Conservation (phyloP, 352 stramenopile genomes). For the Globisporangium cystogenes region DNA sequence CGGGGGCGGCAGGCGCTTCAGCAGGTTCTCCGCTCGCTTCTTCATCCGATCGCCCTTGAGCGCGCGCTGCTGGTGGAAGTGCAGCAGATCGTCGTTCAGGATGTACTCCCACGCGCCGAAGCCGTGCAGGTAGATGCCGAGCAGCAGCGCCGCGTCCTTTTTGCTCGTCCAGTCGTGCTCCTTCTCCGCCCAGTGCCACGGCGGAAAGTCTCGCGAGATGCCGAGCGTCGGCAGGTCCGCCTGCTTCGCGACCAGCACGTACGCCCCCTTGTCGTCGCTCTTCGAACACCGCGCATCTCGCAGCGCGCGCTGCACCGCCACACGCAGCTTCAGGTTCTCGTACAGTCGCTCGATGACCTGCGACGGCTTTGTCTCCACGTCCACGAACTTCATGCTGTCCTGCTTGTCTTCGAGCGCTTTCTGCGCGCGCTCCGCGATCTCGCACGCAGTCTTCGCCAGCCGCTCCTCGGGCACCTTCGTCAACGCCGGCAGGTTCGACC, state of each 20-base stretch:
- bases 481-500: constrained; percentile 42
- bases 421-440: constrained; percentile 56
- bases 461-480: constrained; percentile 55
- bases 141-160: constrained; percentile 74
- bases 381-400: constrained; percentile 68
- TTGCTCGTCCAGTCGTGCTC: constrained; percentile 75
- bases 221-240: constrained; percentile 60
- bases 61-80: constrained; percentile 74
- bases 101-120: constrained; percentile 87
- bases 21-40: constrained; percentile 76
- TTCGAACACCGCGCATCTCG: constrained; percentile 34
- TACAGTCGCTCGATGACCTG: constrained; percentile 81
- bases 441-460: constrained; percentile 47
- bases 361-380: constrained; percentile 69
- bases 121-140: constrained; percentile 81
- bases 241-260: constrained; percentile 68
- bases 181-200: constrained; percentile 75
- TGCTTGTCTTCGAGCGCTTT: constrained; percentile 54
- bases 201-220: constrained; percentile 54
- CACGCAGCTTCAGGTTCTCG: constrained; percentile 81
- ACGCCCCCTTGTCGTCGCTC: constrained; percentile 49
- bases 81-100: constrained; percentile 71
- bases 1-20: constrained; percentile 67
- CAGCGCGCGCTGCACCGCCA: constrained; percentile 74
- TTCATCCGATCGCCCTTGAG: constrained; percentile 81